Evolutionary conservation across 495 filamentous ascomycete species (phyloP), one percentile per base, ranked within the genome.

Genomic region (Xylaria scruposa): DNA sequence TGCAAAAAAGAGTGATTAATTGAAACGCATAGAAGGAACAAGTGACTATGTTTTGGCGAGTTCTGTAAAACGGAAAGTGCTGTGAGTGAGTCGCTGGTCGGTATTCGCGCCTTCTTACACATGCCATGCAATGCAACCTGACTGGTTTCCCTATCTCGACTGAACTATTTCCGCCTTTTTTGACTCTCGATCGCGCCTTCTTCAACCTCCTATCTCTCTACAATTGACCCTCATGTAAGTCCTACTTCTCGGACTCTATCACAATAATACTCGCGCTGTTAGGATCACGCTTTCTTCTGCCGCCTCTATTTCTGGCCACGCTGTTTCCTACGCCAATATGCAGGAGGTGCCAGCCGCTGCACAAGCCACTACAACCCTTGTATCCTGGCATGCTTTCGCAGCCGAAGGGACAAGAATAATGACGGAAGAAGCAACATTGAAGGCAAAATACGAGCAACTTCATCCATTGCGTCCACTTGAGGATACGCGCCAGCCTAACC

Each of bases 351-450:
- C 58, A 21, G n/a, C 31, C 33, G 9, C 17, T 19, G n/a, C 31
- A 33, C n/a, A 63, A 29, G 36, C 60, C 60, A 12, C 60, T n/a
- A 24, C 36, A 38, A 26, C 62, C 4, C 21, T 49, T 0, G 4
- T 2, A 1, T 29, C 17, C 21, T 65, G 62, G 62, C 21, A 65
- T 17, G 62, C 62, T 12, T 65, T 65, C n/a, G 62, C 62, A 33
- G 62, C 42, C 2, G 62, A 65, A 31, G 62, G 62, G 12, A 21
- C 38, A 33, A 44, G 19, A 19, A 7, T 42, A 47, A 65, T 65
- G 42, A 42, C 10, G 4, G 6, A 33, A 47, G 62, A 46, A 15
- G 15, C 6, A 65, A 42, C 24, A 31, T 33, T 46, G 7, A 49
- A 6, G 38, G 42, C 62, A 26, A 49, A 4, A 21, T 65, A 31